Evolutionary conservation across 768 basidiomycete genomes (phyloP).

Genomic region (Atractiella rhizophila): DNA sequence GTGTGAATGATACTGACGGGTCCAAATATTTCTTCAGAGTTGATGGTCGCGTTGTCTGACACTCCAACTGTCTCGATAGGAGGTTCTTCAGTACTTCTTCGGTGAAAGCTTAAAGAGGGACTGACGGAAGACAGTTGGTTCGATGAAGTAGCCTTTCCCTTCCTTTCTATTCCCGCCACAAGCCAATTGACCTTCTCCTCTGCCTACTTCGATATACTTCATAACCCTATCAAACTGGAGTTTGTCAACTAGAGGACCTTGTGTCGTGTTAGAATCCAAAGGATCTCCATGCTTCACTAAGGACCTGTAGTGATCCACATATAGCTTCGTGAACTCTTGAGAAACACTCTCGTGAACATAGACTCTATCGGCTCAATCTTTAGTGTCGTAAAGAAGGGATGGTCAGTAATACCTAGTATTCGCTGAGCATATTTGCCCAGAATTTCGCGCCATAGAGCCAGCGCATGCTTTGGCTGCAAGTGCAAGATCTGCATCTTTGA

Average conservation of each 20-base stretch:
- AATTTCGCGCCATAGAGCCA: constrained; percentile 3
- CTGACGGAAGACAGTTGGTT: constrained; percentile 9
- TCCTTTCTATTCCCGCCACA: not conserved
- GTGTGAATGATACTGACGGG: not conserved
- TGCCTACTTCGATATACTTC: constrained; percentile 1
- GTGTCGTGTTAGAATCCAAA: constrained; percentile 1
- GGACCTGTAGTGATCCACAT: constrained; percentile 4
- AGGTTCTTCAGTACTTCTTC: too few relatives aligned
- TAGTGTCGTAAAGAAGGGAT: too few relatives aligned
- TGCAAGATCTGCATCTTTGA: too few relatives aligned
- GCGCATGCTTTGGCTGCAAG: constrained; percentile 1
- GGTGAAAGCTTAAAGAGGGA: constrained; percentile 48
- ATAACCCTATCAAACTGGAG: constrained; percentile 1
- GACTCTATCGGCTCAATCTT: too few relatives aligned
- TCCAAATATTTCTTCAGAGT: constrained; percentile 5
- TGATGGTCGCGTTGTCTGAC: constrained; percentile 40
- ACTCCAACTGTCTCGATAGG: too few relatives aligned
- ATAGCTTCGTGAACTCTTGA: constrained; percentile 10
- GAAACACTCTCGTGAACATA: constrained; percentile 5
- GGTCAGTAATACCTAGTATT: constrained; percentile 8
- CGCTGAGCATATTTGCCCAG: constrained; percentile 13
- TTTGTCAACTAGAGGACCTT: constrained; percentile 4
- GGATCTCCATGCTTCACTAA: constrained; percentile 8
- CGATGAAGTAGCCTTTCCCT: constrained; percentile 1
- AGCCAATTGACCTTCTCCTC: constrained; percentile 15